These are phyloP conservation scores for Phaeosphaeria sp. DNA, from an alignment of 2,329 filamentous ascomycete genomes.

Conservation along the genomic window DNA sequence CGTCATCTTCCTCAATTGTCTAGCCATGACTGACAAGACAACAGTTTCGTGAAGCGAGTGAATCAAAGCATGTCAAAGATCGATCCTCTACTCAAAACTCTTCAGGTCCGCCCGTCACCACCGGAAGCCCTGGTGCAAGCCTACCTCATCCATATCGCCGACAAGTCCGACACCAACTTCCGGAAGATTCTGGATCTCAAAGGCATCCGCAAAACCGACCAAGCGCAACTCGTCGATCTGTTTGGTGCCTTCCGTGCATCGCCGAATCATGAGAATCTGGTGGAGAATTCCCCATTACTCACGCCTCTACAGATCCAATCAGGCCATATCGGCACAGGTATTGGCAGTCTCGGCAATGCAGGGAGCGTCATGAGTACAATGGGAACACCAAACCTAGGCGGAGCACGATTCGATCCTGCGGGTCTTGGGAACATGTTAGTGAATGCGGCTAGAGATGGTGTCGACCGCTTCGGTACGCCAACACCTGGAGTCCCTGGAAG, in stretches of 20 bases:
- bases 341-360: constrained; percentile 49
- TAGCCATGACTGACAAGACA: constrained; percentile 33
- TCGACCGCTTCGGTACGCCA: constrained; percentile 74
- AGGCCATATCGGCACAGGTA: constrained; percentile 49
- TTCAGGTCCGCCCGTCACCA: constrained; percentile 90
- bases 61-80: constrained; percentile 83
- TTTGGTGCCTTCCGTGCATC: constrained; percentile 84
- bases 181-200: constrained; percentile 95
- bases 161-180: constrained; percentile 94
- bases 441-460: constrained; percentile 83
- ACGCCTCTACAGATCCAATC: constrained; percentile 44
- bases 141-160: constrained; percentile 95
- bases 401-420: constrained; percentile 73
- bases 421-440: constrained; percentile 87
- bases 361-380: constrained; percentile 50
- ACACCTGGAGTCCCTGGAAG: constrained; percentile 39
- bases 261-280: constrained; percentile 70
- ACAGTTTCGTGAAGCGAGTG: constrained; percentile 83
- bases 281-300: constrained; percentile 43
- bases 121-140: constrained; percentile 95
- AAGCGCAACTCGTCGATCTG: constrained; percentile 81
- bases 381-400: constrained; percentile 44
- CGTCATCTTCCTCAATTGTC: not conserved
- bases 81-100: constrained; percentile 91
- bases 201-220: constrained; percentile 82